Base-by-base conservation (phyloP, 305 asterid species). In the Fraxinus floribunda region DNA sequence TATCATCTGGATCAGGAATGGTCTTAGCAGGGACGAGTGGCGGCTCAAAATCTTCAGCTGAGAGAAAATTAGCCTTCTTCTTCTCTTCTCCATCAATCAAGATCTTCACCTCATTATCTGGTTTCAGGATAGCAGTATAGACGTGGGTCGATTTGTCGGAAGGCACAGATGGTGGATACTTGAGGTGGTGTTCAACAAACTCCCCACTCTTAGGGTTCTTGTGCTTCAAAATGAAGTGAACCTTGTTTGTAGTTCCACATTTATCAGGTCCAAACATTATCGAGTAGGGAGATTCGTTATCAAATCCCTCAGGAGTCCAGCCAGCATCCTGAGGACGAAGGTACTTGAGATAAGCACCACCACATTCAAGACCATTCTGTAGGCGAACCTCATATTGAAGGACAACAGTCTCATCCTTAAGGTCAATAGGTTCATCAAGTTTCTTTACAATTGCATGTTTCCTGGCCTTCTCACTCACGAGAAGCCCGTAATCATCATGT, bases 201-300 rank as follows among this genome's bases (percentile, higher is more conserved):
- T 89, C 89, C 72, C 83, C 92, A 20, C 81, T 86, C 80, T 89
- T 88, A 3, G 92, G 92, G 82, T 88, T 89, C 86, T 86, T 88
- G 64, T 89, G 91, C 84, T 89, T 89, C 81, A 89, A 76, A 29
- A 89, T 89, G 85, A 89, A 89, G 82, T 89, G 92, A 82, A 89
- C 92, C 80, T 89, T 89, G 87, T 89, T 89, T 79, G 92, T 89
- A 46, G 87, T 75, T 9, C 92, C 92, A 73, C 92, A 89, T 88
- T 85, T 89, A 68, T 89, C 92, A 4, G 92, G 92, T 8, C 92
- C 92, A 86, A 89, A 89, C 92, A 89, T 89, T 32, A 89, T 86
- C 0, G 92, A 1, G 80, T 88, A 89, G 44, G 92, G 92, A 5
- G 92, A 86, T 29, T 86, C 92, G 2, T 88, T 89, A 80, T 88